Evolutionary conservation across 805 yeast genomes (phyloP), one percentile per base, ranked within the genome.

Genomic region (Nakazawaea molendinolei): DNA sequence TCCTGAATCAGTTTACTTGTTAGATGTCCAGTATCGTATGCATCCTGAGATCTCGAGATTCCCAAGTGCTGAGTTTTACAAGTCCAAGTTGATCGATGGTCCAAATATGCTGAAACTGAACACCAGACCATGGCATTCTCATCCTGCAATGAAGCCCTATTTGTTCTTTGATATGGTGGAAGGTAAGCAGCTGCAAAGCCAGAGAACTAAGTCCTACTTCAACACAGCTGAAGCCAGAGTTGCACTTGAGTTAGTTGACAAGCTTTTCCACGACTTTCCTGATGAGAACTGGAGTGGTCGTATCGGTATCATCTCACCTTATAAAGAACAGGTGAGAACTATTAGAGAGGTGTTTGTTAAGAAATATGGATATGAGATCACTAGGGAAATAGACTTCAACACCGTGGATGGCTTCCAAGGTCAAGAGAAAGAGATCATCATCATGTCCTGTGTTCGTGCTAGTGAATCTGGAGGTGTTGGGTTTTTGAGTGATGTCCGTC

Each of bases 401-500:
- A 86, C 99, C 0, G 87, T 92, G 42, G 99, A 92, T 68, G 98
- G 97, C 1, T 92, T 89, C 55, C 99, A 87, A 63, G 97, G 95
- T 44, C 97, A 92, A 58, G 99, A 92, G 53, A 92, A 90, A 56
- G 97, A 90, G 44, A 76, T 92, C 31, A 86, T 92, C 43, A 74
- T 92, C 33, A 80, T 92, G 67, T 87, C 97, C 0, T 90, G 97
- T 74, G 99, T 92, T 4, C 74, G 98, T 49, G 95, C 97, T 1
- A 65, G 69, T 42, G 81, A 77, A 32, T 65, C 71, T 10, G 72
- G 69, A 7, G 70, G 77, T 31, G 86, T 90, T 41, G 98, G 97
- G 13, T 92, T 92, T 60, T 69, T 92, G 54, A 79, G 82, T 31
- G 99, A 92, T 59, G 71, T 79, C 25, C 72, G 98, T 44, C 84